Evolutionary conservation across 108 stramenopile genomes (phyloP).

Genomic region (Cyclotella choctawhatcheeana): DNA sequence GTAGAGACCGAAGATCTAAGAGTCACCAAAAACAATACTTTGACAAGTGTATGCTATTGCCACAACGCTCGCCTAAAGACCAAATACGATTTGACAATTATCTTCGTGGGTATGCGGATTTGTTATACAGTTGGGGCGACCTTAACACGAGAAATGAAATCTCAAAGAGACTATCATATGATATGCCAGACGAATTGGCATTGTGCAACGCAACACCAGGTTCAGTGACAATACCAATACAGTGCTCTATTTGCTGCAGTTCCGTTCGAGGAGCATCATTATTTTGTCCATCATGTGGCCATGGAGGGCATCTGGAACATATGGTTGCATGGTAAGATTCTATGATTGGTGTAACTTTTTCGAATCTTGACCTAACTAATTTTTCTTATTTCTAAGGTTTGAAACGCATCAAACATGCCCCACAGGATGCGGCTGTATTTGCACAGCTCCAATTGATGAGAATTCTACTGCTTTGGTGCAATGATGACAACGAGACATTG

Average conservation of each 20-base stretch:
- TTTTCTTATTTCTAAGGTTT: slow-evolving; percentile 45
- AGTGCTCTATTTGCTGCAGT: slow-evolving; percentile 76
- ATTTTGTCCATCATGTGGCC: slow-evolving; percentile 60
- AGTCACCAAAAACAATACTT: neutral
- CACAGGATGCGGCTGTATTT: slow-evolving; percentile 84
- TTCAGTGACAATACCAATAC: slow-evolving; percentile 41
- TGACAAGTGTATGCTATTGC: slow-evolving; percentile 51
- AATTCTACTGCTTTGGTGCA: neutral
- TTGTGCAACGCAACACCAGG: slow-evolving; percentile 23
- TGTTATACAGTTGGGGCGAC: slow-evolving; percentile 77
- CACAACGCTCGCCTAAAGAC: slow-evolving; percentile 45
- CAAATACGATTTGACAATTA: slow-evolving; percentile 66
- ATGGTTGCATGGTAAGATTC: slow-evolving; percentile 54
- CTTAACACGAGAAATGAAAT: slow-evolving; percentile 71
- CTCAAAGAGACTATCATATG: slow-evolving; percentile 63
- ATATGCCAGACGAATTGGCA: slow-evolving; percentile 41
- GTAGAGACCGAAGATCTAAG: slow-evolving; percentile 45
- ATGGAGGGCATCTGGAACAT: slow-evolving; percentile 75
- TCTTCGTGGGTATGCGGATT: slow-evolving; percentile 62
- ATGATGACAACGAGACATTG: neutral
- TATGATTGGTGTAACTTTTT: neutral
- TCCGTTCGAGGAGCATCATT: slow-evolving; percentile 77
- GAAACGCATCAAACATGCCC: slow-evolving; percentile 60
- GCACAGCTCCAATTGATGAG: slow-evolving; percentile 26
- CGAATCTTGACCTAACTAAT: neutral